Conservation (phyloP, 305 asterid species). For the Coffea humblotiana region DNA sequence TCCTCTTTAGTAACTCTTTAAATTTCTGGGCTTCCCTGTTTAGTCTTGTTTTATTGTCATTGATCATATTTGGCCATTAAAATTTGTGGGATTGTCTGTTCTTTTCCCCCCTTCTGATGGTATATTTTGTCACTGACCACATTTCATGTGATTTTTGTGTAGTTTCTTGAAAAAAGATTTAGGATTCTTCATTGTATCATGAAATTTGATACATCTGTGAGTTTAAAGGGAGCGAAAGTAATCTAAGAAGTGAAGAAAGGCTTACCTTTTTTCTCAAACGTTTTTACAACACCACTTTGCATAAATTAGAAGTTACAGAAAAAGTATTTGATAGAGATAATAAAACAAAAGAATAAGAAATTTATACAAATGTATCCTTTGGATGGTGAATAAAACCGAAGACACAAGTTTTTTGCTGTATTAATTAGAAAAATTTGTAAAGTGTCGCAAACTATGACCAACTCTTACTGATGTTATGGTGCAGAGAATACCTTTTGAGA, state of each 20-base stretch:
- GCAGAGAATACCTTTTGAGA: too few relatives aligned
- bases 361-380: too few relatives aligned
- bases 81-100: not conserved
- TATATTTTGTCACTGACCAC: not conserved
- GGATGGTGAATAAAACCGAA: too few relatives aligned
- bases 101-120: not conserved
- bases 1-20: constrained; percentile 2
- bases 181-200: not conserved
- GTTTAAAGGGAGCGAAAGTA: constrained; percentile 13
- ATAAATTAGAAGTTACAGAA: too few relatives aligned
- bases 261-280: constrained; percentile 12
- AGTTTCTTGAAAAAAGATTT: not conserved
- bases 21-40: constrained; percentile 18
- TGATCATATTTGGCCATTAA: not conserved
- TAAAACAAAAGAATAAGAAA: too few relatives aligned
- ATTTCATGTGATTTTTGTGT: not conserved
- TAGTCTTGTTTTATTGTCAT: constrained; percentile 13
- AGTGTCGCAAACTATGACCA: too few relatives aligned
- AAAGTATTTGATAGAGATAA: too few relatives aligned
- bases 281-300: too few relatives aligned
- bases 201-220: not conserved
- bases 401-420: too few relatives aligned
- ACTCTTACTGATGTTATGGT: too few relatives aligned
- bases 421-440: too few relatives aligned
- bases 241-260: constrained; percentile 26